Conservation (phyloP, 106 monocot species). For the Platanthera guangdongensis region DNA sequence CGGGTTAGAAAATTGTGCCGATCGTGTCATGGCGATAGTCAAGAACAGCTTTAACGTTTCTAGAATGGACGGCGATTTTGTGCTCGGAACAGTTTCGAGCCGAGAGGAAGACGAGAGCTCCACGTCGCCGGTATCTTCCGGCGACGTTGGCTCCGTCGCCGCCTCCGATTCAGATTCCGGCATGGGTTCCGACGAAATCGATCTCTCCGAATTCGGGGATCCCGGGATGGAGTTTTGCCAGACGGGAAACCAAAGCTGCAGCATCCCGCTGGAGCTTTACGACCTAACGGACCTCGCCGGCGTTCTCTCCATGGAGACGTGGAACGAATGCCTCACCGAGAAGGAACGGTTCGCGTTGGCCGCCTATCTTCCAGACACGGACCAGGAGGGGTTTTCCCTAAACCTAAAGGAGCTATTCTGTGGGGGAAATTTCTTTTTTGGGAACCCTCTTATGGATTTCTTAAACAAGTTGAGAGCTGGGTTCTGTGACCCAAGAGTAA, state of each 20-base stretch:
- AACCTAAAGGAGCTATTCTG: slow-evolving; percentile 64
- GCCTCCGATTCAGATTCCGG: slow-evolving; percentile 38
- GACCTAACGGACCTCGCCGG: slow-evolving; percentile 10
- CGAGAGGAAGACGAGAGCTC: slow-evolving; percentile 25
- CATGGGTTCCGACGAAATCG: slow-evolving; percentile 69
- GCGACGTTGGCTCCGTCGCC: neutral
- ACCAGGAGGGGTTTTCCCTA: slow-evolving; percentile 43
- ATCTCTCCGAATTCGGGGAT: slow-evolving; percentile 49
- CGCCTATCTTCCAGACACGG: slow-evolving; percentile 68
- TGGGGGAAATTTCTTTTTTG: slow-evolving; percentile 72
- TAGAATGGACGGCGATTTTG: slow-evolving; percentile 21
- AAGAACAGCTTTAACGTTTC: slow-evolving; percentile 33
- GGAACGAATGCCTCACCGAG: slow-evolving; percentile 48
- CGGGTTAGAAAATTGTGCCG: neutral
- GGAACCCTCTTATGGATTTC: slow-evolving; percentile 25
- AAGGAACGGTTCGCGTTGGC: slow-evolving; percentile 61
- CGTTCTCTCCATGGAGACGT: slow-evolving; percentile 5
- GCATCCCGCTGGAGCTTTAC: slow-evolving; percentile 25
- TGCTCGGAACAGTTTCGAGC: slow-evolving; percentile 19
- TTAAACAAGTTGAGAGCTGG: slow-evolving; percentile 29
- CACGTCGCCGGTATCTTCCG: neutral
- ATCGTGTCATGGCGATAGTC: slow-evolving; percentile 42
- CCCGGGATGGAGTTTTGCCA: slow-evolving; percentile 59
- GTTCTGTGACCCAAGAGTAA: slow-evolving; percentile 59
- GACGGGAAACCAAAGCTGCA: slow-evolving; percentile 54